These are phyloP conservation scores for Cymbopogon citratus DNA, from an alignment of 176 grass and related monocot species.

Conservation along the genomic window DNA sequence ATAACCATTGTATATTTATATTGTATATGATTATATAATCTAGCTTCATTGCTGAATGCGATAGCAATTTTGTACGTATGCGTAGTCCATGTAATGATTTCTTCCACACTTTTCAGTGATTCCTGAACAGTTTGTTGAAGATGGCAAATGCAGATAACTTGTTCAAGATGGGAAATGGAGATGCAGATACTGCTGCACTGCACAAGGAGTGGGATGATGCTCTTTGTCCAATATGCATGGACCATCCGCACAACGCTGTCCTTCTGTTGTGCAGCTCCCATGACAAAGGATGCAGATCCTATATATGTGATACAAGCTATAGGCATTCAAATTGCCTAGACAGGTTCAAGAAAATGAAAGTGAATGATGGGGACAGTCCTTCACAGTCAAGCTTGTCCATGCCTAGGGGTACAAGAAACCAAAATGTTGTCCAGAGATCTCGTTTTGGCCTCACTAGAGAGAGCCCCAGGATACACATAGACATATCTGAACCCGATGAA, in stretches of 20 bases:
- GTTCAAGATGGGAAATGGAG: conserved; percentile 30
- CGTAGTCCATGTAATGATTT: neutral
- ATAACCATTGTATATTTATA: neutral
- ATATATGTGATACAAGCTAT: conserved; percentile 81
- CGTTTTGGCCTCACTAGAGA: conserved; percentile 18
- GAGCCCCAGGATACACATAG: neutral
- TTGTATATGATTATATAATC: neutral
- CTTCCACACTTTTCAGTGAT: neutral
- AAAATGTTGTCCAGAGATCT: conserved; percentile 25
- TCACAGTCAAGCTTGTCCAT: conserved; percentile 35
- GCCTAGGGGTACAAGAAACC: conserved; percentile 19
- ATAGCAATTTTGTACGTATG: neutral
- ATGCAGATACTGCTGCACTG: conserved; percentile 31
- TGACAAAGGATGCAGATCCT: conserved; percentile 68
- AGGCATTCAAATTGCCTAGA: conserved; percentile 82
- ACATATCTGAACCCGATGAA: conserved; percentile 34
- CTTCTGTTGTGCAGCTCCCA: conserved; percentile 54
- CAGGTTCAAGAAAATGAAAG: conserved; percentile 60
- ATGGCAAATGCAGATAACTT: conserved; percentile 29
- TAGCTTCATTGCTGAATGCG: neutral
- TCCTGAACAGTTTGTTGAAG: conserved; percentile 19
- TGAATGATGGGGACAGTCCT: conserved; percentile 21
- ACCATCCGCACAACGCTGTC: conserved; percentile 83
- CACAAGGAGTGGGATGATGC: conserved; percentile 70
- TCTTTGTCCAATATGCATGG: conserved; percentile 79